Base-by-base conservation (phyloP, 371 early-diverging fungal genomes). In the Mucor piriformis region DNA sequence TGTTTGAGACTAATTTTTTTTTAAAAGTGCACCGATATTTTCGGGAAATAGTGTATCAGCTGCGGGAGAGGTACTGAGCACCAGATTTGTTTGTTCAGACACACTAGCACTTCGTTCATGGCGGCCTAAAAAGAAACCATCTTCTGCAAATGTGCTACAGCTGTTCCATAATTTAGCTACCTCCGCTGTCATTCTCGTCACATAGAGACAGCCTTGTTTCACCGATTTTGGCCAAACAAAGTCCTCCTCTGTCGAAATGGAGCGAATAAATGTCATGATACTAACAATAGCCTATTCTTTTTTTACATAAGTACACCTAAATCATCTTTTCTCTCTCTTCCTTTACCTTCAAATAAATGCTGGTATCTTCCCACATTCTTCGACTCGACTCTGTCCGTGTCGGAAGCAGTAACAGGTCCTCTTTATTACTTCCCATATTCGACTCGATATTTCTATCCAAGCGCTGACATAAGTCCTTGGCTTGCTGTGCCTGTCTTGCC, bases 131-230 rank as follows among this genome's bases (percentile, higher is more conserved):
- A 62, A 61, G 34, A 67, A 72, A 0, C 73, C 75, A 37, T 78
- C 71, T 37, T 74, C 64, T 16, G 67, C 73, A 68, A 76, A 75
- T 3, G 66, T 65, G 18, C 74, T 73, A 16, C 54, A 49, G 24
- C 54, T 65, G 53, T 76, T 79, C 79, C 79, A 79, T 33, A 70
- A 25, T 42, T 69, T 72, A n/a, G 80, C 80, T 33, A 79, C 77
- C 51, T 79, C 80, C 8, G 80, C 72, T 3, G 80, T 76, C 35
- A 79, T 73, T n/a, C 80, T 56, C 1, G 80, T 79, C 10, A 79
- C 73, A 53, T 79, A 74, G 7, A 74, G 46, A 58, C 74, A 76
- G 2, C 77, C 77, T 57, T 79, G 80, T 46, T 74, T 76, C 23
- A 79, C 65, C 6, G 75, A 44, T 35, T 74, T 72, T 18, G 80